A percentile compares a stretch with the other conserved stretches of the same genome.
Evolutionary conservation across 495 filamentous ascomycete species (phyloP).

Genomic region (Penicillium lividum): DNA sequence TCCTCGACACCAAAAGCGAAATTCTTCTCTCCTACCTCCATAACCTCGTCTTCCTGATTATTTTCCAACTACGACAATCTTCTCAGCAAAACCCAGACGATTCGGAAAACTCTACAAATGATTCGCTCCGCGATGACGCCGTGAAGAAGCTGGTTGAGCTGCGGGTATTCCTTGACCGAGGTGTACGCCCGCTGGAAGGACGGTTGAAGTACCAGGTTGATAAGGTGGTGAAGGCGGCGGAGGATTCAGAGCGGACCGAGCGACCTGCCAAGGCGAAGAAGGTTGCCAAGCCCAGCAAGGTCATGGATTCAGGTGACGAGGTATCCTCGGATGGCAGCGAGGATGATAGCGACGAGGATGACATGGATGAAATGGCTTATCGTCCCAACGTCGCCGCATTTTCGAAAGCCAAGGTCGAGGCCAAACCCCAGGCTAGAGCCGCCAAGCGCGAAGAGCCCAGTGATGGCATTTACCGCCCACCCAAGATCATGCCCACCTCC

Average conservation of each 20-base stretch:
- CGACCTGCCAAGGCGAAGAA: slow-evolving; percentile 26
- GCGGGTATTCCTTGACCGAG: slow-evolving; percentile 84
- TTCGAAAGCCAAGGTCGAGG: slow-evolving; percentile 40
- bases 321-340: slow-evolving; percentile 36
- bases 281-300: slow-evolving; percentile 30
- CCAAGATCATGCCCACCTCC: slow-evolving; percentile 74
- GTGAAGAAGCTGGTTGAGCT: slow-evolving; percentile 83
- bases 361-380: slow-evolving; percentile 65
- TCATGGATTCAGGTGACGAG: slow-evolving; percentile 23
- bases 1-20: slow-evolving; percentile 93
- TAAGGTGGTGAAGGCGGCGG: slow-evolving; percentile 83
- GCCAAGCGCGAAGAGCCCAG: slow-evolving; percentile 28
- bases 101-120: slow-evolving; percentile 25
- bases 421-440: slow-evolving; percentile 24
- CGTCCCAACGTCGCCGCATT: slow-evolving; percentile 65
- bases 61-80: slow-evolving; percentile 72
- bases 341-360: slow-evolving; percentile 43
- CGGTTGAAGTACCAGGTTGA: slow-evolving; percentile 86
- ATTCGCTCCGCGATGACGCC: slow-evolving; percentile 55
- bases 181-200: slow-evolving; percentile 83
- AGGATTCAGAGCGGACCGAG: slow-evolving; percentile 61
- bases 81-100: slow-evolving; percentile 29
- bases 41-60: slow-evolving; percentile 84
- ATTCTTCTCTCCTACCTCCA: slow-evolving; percentile 94
- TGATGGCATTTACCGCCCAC: slow-evolving; percentile 77